These are phyloP conservation scores for Betula pendula DNA, from an alignment of 306 rosid species.

Conservation along the genomic window DNA sequence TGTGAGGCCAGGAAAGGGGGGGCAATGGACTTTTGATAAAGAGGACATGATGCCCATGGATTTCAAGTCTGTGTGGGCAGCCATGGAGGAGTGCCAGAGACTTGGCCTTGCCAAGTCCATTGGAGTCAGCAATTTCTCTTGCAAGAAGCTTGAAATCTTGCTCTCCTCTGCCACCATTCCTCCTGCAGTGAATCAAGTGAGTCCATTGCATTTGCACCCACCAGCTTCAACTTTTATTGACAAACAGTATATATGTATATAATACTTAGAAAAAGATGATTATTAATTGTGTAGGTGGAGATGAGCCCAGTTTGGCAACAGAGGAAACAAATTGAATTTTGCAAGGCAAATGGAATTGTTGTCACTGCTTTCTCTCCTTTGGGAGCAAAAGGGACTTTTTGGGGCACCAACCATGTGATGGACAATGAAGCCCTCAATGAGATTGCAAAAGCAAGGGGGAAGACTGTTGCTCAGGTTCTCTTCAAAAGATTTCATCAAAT, in stretches of 20 bases:
- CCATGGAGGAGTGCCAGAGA: conserved; percentile 10
- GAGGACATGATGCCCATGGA: conserved; percentile 9
- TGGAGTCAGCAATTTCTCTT: conserved; percentile 16
- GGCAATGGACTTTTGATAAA: not conserved
- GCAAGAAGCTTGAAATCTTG: conserved; percentile 6
- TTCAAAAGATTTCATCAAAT: too few relatives aligned
- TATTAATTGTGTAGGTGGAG: too few relatives aligned
- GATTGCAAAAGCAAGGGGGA: too few relatives aligned
- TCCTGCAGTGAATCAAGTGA: conserved; percentile 19
- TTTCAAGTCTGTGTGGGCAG: too few relatives aligned
- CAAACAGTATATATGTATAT: too few relatives aligned
- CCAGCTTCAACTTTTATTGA: too few relatives aligned
- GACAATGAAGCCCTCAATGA: conserved; percentile 11
- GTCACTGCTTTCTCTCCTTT: conserved; percentile 15
- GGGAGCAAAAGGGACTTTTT: conserved; percentile 8
- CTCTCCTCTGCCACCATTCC: conserved; percentile 1
- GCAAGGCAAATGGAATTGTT: conserved; percentile 11
- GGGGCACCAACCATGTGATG: conserved; percentile 13
- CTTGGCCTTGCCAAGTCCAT: too few relatives aligned
- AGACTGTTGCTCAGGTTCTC: too few relatives aligned
- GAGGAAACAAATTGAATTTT: too few relatives aligned
- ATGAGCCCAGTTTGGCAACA: too few relatives aligned
- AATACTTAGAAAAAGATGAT: too few relatives aligned
- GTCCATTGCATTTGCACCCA: not conserved
- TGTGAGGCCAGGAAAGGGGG: conserved; percentile 2